Conservation (phyloP, 352 stramenopile species). For the Pythium myriotylum region DNA sequence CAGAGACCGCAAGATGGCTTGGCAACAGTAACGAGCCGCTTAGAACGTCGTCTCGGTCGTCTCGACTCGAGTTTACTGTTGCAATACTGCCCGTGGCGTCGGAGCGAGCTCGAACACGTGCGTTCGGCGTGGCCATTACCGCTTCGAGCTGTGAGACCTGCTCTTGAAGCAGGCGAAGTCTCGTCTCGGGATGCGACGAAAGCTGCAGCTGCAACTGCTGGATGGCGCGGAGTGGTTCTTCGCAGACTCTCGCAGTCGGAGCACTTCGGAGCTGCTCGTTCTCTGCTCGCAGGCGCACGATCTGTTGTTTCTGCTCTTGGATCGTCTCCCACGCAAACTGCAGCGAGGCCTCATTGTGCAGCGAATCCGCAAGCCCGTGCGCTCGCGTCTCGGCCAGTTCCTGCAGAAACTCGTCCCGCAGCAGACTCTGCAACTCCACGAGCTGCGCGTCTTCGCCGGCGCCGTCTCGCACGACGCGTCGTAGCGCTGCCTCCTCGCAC, state of each 20-base stretch:
- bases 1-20: conserved; percentile 13
- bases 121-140: conserved; percentile 7
- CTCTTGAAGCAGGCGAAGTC: conserved; percentile 54
- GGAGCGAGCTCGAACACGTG: conserved; percentile 14
- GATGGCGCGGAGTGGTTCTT: conserved; percentile 37
- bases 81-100: conserved; percentile 25
- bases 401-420: conserved; percentile 58
- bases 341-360: conserved; percentile 59
- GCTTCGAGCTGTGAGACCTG: conserved; percentile 57
- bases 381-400: conserved; percentile 29
- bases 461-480: conserved; percentile 24
- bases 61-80: conserved; percentile 48
- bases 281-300: conserved; percentile 58
- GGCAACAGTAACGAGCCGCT: conserved; percentile 20
- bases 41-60: conserved; percentile 32
- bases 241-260: neutral
- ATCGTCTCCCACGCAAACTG: conserved; percentile 81
- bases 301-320: conserved; percentile 70
- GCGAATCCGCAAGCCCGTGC: conserved; percentile 19
- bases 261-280: conserved; percentile 39
- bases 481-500: conserved; percentile 41
- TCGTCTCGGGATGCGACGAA: conserved; percentile 55
- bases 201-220: conserved; percentile 55
- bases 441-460: conserved; percentile 58
- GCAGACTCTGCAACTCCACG: conserved; percentile 49